These are phyloP conservation scores for Inonotus hispidus DNA, from an alignment of 1,284 basidiomycete genomes.

Conservation along the genomic window DNA sequence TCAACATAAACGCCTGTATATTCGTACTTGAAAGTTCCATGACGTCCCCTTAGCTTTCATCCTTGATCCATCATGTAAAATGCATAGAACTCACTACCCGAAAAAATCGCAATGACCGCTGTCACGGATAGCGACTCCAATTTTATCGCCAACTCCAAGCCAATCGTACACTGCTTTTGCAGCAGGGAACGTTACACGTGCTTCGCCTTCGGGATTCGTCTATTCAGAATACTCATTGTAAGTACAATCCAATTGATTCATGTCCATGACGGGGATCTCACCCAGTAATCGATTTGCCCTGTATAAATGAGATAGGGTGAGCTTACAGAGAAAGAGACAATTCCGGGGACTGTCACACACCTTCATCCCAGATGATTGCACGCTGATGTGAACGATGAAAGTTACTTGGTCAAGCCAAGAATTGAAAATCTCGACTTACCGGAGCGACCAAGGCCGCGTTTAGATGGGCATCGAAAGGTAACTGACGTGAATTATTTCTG, in stretches of 20 bases:
- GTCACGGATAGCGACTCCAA: slow-evolving; percentile 24
- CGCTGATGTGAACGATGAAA: slow-evolving; percentile 6
- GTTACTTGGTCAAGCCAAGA: background rate
- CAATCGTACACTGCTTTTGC: slow-evolving; percentile 23
- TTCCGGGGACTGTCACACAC: background rate
- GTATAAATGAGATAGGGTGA: background rate
- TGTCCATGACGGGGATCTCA: background rate
- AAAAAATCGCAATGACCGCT: slow-evolving; percentile 24
- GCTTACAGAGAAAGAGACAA: background rate
- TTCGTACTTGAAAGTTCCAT: slow-evolving; percentile 3
- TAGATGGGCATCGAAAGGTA: slow-evolving; percentile 22
- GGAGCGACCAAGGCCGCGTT: slow-evolving; percentile 19
- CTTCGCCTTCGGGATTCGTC: slow-evolving; percentile 24
- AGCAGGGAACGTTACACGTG: slow-evolving; percentile 24
- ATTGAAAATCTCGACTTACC: slow-evolving; percentile 5
- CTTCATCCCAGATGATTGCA: slow-evolving; percentile 21
- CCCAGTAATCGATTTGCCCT: slow-evolving; percentile 21
- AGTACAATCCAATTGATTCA: background rate
- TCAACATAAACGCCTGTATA: slow-evolving; percentile 17
- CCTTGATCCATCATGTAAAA: background rate
- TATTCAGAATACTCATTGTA: background rate
- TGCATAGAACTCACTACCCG: slow-evolving; percentile 25
- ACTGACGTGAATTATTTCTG: slow-evolving; percentile 16
- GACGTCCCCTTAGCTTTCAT: background rate
- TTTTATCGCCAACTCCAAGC: slow-evolving; percentile 23